These are phyloP conservation scores for Pseudogymnoascus sp. DNA, from an alignment of 2,329 filamentous ascomycete genomes.

Conservation along the genomic window DNA sequence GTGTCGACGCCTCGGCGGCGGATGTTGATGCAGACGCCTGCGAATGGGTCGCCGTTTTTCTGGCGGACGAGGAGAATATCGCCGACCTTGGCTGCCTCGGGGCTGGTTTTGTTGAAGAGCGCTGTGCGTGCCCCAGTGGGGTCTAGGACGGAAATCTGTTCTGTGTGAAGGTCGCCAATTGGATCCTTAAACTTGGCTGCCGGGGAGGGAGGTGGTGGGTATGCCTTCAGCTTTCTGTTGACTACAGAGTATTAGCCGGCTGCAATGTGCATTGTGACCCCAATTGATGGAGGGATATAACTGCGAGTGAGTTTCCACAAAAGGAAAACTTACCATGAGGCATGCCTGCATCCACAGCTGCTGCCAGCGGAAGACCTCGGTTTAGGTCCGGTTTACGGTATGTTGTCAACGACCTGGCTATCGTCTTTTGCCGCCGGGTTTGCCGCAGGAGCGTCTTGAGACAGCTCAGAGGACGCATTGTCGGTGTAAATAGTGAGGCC, in stretches of 20 bases:
- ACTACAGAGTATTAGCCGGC: constrained; percentile 17
- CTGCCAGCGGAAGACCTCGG: constrained; percentile 1
- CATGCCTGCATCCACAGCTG: constrained; percentile 4
- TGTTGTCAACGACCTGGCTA: constrained; percentile 41
- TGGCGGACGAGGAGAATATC: constrained; percentile 88
- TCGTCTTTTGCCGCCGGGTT: constrained; percentile 41
- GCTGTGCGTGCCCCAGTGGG: constrained; percentile 72
- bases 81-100: constrained; percentile 71
- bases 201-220: constrained; percentile 46
- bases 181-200: constrained; percentile 54
- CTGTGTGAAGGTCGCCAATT: constrained; percentile 54
- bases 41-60: constrained; percentile 78
- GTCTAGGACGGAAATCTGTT: constrained; percentile 69
- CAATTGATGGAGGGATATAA: neutral
- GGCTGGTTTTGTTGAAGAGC: constrained; percentile 70
- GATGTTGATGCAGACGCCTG: constrained; percentile 81
- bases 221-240: constrained; percentile 41
- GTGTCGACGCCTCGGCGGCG: constrained; percentile 83
- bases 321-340: constrained; percentile 2
- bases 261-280: neutral
- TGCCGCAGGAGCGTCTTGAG: constrained; percentile 57
- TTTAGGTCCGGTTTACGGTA: constrained; percentile 26
- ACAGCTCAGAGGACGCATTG: constrained; percentile 59
- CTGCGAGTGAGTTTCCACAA: neutral
- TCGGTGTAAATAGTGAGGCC: constrained; percentile 25